Evolutionary conservation across 2,329 filamentous ascomycete genomes (phyloP).

Genomic region (Paecilomyces dactylethromorphus): DNA sequence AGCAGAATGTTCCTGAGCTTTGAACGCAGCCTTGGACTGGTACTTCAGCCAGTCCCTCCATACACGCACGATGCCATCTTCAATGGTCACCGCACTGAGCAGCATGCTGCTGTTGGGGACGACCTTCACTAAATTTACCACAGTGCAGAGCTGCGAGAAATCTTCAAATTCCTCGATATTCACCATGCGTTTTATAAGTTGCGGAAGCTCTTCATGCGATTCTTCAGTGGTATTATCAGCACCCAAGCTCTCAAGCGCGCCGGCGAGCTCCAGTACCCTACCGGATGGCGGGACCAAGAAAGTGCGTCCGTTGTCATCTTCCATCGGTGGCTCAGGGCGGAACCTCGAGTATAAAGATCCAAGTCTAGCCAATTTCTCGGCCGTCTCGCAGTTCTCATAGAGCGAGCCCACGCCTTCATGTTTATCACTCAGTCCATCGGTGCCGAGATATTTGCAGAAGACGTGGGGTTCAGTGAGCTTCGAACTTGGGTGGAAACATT

Average conservation of each 20-base stretch:
- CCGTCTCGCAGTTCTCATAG: conserved; percentile 23
- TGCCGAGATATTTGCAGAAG: conserved; percentile 61
- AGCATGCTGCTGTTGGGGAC: conserved; percentile 57
- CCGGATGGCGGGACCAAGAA: background rate
- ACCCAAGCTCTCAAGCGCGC: conserved; percentile 21
- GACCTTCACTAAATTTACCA: conserved; percentile 62
- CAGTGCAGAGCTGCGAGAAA: conserved; percentile 67
- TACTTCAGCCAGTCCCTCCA: conserved; percentile 65
- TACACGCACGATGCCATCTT: conserved; percentile 62
- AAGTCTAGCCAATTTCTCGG: conserved; percentile 41
- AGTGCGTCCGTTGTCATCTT: conserved; percentile 14
- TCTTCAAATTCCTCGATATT: conserved; percentile 62
- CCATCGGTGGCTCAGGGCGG: conserved; percentile 55
- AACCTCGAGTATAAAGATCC: conserved; percentile 63
- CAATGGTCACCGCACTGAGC: conserved; percentile 57
- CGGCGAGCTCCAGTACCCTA: conserved; percentile 12
- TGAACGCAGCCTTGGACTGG: conserved; percentile 17
- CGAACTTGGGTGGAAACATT: conserved; percentile 68
- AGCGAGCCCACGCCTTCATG: conserved; percentile 32
- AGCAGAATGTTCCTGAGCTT: conserved; percentile 10
- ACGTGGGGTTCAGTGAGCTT: conserved; percentile 64
- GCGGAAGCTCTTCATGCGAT: background rate
- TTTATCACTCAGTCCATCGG: conserved; percentile 49
- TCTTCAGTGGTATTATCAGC: background rate
- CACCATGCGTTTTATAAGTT: conserved; percentile 52